Evolutionary conservation across 176 grass and related monocot genomes (phyloP), one percentile per base, ranked within the genome.

Genomic region (Aegilops tauschii): DNA sequence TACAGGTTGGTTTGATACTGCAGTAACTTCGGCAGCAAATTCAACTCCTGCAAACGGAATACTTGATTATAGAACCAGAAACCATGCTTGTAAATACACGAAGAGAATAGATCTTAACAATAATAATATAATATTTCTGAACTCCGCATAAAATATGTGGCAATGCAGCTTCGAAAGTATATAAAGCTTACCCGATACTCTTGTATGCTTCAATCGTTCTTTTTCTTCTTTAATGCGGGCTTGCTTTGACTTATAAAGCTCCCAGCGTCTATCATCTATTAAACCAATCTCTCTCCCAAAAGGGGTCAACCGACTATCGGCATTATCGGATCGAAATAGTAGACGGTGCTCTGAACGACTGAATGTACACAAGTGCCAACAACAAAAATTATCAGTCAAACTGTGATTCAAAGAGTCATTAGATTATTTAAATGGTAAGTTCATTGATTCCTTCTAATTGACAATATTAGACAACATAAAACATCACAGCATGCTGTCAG

Each of bases 271-370:
- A 64, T 96, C 94, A 87, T 96, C 90, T 91, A 96, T 96, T 27
- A 98, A 91, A 76, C 97, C 97, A 83, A 98, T 98, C 20, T 98
- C 97, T 77, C 92, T 80, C 14, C 88, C 97, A 50, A 96, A 87
- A 93, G 94, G 94, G 54, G 93, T 96, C 73, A 98, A 76, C 49
- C 97, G 94, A 82, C 94, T 98, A 78, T 98, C 94, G 74, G 97
- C 97, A 93, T 98, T 98, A 80, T 98, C 97, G 9, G 97, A 76
- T 81, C 94, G 88, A 87, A 98, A 92, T 44, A 98, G 86, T 77
- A 98, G 81, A 80, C 94, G 91, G 68, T 96, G 89, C 44, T 98
- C 97, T 88, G 94, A 98, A 25, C 94, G 94, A 83, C 97, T 98
- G 88, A 90, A 62, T 70, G 45, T 64, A 70, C 42, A 76, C 66